Evolutionary conservation across 768 basidiomycete genomes (phyloP).

Genomic region (Hypholoma sublateritium): DNA sequence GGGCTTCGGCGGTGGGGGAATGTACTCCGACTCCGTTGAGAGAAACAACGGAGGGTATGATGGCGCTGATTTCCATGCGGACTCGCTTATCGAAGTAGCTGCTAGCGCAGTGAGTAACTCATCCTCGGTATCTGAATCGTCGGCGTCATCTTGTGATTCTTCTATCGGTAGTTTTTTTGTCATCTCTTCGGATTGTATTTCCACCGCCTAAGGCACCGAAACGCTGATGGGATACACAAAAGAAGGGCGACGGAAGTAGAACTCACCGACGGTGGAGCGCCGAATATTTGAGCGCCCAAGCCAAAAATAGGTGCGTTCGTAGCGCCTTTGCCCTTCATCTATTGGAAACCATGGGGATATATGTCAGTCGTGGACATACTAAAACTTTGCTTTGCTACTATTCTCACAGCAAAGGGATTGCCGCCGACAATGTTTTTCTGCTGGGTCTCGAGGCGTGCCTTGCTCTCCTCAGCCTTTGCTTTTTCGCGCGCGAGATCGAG

Average conservation of each 20-base stretch:
- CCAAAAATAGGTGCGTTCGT: constrained; percentile 35
- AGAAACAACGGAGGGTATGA: constrained; percentile 70
- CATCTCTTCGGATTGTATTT: background rate
- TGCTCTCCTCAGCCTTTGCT: constrained; percentile 30
- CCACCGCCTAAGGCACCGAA: background rate
- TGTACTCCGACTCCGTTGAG: constrained; percentile 72
- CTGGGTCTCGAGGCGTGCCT: constrained; percentile 9
- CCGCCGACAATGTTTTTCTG: constrained; percentile 14
- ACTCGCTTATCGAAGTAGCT: constrained; percentile 51
- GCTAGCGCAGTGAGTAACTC: constrained; percentile 61
- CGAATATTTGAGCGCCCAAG: constrained; percentile 70
- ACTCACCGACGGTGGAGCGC: constrained; percentile 26
- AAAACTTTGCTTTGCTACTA: background rate
- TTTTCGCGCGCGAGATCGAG: constrained; percentile 39
- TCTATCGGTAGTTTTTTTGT: no score
- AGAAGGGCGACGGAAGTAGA: constrained; percentile 1
- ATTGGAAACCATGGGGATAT: constrained; percentile 1
- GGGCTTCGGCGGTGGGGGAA: constrained; percentile 54
- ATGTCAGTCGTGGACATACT: background rate
- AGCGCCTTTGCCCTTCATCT: constrained; percentile 16
- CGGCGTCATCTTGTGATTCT: constrained; percentile 19
- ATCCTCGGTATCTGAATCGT: constrained; percentile 38
- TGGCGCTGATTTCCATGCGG: constrained; percentile 68
- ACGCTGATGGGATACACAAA: background rate
- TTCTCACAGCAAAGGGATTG: constrained; percentile 26